These are phyloP conservation scores for Ustilago hordei DNA, from an alignment of 1,284 basidiomycete species.

Conservation along the genomic window DNA sequence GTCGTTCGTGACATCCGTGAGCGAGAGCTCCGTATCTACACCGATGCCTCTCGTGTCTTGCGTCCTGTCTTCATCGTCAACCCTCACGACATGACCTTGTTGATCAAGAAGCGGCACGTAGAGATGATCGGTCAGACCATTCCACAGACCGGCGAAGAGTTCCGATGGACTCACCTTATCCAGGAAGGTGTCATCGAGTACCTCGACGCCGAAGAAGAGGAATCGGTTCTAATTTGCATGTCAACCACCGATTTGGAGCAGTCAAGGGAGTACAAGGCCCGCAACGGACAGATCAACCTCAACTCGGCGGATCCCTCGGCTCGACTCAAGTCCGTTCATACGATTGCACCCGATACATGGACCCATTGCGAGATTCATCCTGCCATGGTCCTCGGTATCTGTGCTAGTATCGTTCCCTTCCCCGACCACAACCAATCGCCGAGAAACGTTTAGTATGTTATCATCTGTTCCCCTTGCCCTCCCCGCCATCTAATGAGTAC, in stretches of 20 bases:
- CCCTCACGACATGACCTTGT: conserved; percentile 77
- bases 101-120: conserved; percentile 88
- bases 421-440: conserved; percentile 99
- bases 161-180: conserved; percentile 87
- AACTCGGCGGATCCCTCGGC: conserved; percentile 84
- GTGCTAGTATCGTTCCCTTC: conserved; percentile 98
- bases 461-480: background rate
- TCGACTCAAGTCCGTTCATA: conserved; percentile 75
- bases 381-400: conserved; percentile 98
- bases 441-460: conserved; percentile 87
- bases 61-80: conserved; percentile 97
- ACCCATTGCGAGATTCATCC: conserved; percentile 99
- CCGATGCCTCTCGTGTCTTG: conserved; percentile 95
- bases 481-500: background rate
- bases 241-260: conserved; percentile 91
- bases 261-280: conserved; percentile 72
- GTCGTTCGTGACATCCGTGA: conserved; percentile 98
- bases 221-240: conserved; percentile 99
- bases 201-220: conserved; percentile 98
- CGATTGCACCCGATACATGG: conserved; percentile 75
- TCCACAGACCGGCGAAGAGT: conserved; percentile 57
- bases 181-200: conserved; percentile 91
- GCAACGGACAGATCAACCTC: conserved; percentile 74
- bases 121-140: conserved; percentile 74
- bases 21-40: conserved; percentile 91